Evolutionary conservation across 2,329 filamentous ascomycete species (phyloP).

Genomic region (Penicillium sp.): DNA sequence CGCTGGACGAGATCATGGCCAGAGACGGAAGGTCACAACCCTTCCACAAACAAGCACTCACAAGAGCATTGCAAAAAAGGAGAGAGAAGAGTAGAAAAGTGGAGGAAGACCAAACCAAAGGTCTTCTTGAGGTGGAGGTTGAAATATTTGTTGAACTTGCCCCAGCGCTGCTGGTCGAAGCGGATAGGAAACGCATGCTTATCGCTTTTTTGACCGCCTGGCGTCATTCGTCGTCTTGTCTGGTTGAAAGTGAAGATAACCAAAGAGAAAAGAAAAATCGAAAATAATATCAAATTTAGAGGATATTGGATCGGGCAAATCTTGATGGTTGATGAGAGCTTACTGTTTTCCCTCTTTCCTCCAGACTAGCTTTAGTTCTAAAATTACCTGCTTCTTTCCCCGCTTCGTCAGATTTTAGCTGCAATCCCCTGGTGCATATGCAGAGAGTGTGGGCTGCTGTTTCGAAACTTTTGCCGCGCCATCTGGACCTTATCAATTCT

Average conservation of each 20-base stretch:
- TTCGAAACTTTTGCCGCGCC: neutral
- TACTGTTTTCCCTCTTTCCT: no score
- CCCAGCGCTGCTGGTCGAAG: constrained; percentile 2
- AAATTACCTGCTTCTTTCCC: neutral
- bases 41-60: constrained; percentile 7
- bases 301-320: no score
- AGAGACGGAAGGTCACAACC: constrained; percentile 14
- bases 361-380: no score
- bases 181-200: constrained; percentile 16
- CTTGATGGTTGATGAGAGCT: no score
- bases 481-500: constrained; percentile 15
- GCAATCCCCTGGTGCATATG: neutral
- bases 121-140: constrained; percentile 7
- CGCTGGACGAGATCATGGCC: constrained; percentile 28
- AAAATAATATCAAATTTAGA: no score
- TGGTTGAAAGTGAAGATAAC: no score
- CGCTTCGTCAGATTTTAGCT: constrained; percentile 2
- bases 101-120: constrained; percentile 5
- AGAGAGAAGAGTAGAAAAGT: neutral
- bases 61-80: constrained; percentile 6
- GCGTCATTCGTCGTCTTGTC: constrained; percentile 10
- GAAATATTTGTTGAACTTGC: constrained; percentile 5
- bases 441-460: neutral
- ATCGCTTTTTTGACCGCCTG: constrained; percentile 19
- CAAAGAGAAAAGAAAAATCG: no score